phyloP scores from a whole-genome alignment of 2,329 filamentous ascomycete species.

The Scytalidium lignicola region DNA sequence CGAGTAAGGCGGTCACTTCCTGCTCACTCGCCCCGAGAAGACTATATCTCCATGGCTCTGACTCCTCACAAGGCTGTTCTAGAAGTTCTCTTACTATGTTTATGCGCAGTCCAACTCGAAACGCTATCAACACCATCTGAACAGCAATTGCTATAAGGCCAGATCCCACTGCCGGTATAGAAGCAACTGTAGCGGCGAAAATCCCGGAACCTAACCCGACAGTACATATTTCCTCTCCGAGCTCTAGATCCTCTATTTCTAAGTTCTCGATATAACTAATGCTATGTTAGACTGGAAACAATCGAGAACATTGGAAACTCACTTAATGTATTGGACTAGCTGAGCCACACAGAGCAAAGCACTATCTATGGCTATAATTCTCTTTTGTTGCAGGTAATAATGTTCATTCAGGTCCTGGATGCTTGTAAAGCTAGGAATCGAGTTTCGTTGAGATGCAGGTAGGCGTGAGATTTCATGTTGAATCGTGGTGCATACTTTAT shows the following conservation, averaged over 20 bases:
- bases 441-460: constrained; percentile 49
- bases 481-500: constrained; percentile 51
- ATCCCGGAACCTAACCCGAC: constrained; percentile 66
- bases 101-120: constrained; percentile 57
- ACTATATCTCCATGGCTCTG: constrained; percentile 63
- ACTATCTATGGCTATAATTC: constrained; percentile 59
- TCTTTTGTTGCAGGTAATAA: constrained; percentile 52
- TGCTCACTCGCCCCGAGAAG: constrained; percentile 51
- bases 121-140: constrained; percentile 60
- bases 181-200: constrained; percentile 63
- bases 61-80: constrained; percentile 31
- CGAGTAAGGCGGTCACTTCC: constrained; percentile 44
- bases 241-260: not conserved
- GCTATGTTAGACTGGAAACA: constrained; percentile 22
- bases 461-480: constrained; percentile 55
- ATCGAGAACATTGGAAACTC: constrained; percentile 26
- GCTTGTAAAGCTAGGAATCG: constrained; percentile 57
- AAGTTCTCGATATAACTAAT: constrained; percentile 35
- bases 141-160: constrained; percentile 58
- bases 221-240: constrained; percentile 44
- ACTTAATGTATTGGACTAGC: constrained; percentile 65
- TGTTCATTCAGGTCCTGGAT: constrained; percentile 60
- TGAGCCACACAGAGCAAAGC: constrained; percentile 61
- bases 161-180: constrained; percentile 56
- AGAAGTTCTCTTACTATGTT: constrained; percentile 36